These are phyloP conservation scores for Pigoraptor vietnamica DNA, from an alignment of 78 protist genomes.

Conservation along the genomic window DNA sequence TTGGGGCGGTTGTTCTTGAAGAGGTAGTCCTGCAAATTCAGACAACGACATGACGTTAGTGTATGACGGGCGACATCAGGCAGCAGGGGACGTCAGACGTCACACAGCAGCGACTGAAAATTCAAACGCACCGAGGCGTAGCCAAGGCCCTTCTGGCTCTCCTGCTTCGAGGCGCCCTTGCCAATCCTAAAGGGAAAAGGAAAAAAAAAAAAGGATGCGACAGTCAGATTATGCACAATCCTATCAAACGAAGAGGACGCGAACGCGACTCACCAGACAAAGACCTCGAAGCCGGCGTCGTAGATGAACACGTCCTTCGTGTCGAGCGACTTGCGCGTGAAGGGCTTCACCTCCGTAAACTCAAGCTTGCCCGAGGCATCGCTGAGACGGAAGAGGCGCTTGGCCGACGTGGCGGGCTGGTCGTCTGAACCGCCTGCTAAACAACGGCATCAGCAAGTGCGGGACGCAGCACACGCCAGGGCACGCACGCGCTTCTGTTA, in stretches of 20 bases:
- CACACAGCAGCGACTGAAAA: neutral
- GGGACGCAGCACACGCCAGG: neutral
- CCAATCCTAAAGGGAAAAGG: neutral
- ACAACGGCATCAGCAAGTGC: no score
- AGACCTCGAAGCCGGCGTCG: neutral
- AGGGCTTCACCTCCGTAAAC: neutral
- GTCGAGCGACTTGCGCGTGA: conserved; percentile 3
- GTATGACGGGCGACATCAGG: no score
- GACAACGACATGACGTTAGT: neutral
- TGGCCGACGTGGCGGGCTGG: neutral
- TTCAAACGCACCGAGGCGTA: neutral
- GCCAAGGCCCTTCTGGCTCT: neutral
- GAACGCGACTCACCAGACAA: neutral
- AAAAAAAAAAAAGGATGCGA: neutral
- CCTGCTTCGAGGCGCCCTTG: neutral
- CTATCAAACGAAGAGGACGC: neutral
- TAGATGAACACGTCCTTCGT: conserved; percentile 15
- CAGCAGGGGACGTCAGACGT: no score
- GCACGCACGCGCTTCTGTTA: neutral
- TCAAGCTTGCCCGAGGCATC: neutral
- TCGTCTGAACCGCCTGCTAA: neutral
- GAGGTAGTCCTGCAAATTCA: conserved; percentile 1
- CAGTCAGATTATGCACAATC: neutral
- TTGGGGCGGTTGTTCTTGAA: conserved; percentile 3
- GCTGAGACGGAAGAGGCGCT: neutral